A percentile compares a stretch with the other conserved stretches of the same genome.
Evolutionary conservation across 148 eudicot species (phyloP).

Genomic region (Suaeda aralocaspica): DNA sequence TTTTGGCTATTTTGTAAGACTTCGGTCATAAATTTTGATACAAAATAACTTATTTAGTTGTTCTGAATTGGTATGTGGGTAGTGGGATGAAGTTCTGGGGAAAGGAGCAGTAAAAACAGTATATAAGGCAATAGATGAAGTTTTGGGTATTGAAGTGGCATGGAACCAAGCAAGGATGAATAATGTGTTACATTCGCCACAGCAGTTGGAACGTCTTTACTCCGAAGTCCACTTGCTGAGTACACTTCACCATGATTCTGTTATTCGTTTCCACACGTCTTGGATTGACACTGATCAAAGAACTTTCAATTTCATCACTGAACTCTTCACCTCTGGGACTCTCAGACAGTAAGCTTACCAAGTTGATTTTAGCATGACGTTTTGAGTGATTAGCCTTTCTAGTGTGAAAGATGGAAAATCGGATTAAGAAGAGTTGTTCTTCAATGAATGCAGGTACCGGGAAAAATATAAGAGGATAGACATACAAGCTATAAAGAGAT

Average conservation of each 20-base stretch:
- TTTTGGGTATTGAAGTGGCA: constrained; percentile 14
- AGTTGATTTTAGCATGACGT: no score
- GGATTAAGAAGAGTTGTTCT: neutral
- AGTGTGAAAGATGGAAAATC: neutral
- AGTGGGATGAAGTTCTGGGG: constrained; percentile 5
- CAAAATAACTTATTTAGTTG: neutral
- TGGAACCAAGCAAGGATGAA: constrained; percentile 11
- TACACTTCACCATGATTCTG: constrained; percentile 9
- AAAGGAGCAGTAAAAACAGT: constrained; percentile 13
- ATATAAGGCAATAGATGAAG: constrained; percentile 15
- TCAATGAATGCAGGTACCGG: constrained; percentile 41
- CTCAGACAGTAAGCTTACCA: constrained; percentile 10
- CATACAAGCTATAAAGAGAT: constrained; percentile 46
- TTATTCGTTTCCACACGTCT: constrained; percentile 9
- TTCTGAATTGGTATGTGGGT: constrained; percentile 5
- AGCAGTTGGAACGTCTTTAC: constrained; percentile 12
- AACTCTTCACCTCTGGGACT: constrained; percentile 14
- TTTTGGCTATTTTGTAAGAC: neutral
- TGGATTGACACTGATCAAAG: constrained; percentile 3
- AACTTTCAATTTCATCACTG: constrained; percentile 13
- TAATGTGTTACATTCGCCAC: neutral
- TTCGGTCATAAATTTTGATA: neutral
- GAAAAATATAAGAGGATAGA: constrained; percentile 38
- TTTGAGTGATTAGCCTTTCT: neutral
- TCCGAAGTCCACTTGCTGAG: constrained; percentile 15